Evolutionary conservation across 768 basidiomycete species (phyloP), one percentile per base, ranked within the genome.

Genomic region (Naganishia kalamii): DNA sequence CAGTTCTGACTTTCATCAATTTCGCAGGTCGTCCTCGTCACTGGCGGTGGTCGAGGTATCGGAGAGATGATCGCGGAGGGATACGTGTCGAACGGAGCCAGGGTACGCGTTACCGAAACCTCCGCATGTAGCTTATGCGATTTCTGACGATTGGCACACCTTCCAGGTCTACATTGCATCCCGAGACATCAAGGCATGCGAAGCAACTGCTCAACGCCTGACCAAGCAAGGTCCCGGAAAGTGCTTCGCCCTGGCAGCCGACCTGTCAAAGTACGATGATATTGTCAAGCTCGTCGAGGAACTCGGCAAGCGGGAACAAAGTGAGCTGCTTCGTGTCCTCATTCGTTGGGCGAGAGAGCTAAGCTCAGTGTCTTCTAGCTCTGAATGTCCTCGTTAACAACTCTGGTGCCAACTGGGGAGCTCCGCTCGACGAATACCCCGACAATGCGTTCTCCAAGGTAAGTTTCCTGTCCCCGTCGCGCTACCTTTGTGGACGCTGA

Each of bases 41-140:
- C 86, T 3, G 87, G 87, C 7, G 87, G 86, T 12, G 85, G 83
- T 30, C 79, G 84, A 64, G 86, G 86, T 5, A 82, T 87, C 32
- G 86, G 87, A 4, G 86, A 85, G 78, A 85, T 85, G 84, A 86
- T 87, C 68, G 83, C 87, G 2, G 79, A 84, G 7, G 85, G 84
- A 8, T 87, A 84, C 70, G 81, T 87, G 23, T 80, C 76, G 62
- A 87, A 86, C 66, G 86, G 86, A 12, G 84, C 85, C 11, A 83
- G 81, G 63, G 54, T 57, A 27, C 19, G 51, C 51, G 5, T n/a
- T 35, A 13, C 30, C 5, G 37, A 40, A 40, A 70, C 37, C 23
- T 40, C 33, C 19, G 7, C 59, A 3, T 25, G 40, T 60, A 10
- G n/a, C 27, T 46, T 15, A n/a, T 3, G 17, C 11, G 12, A 21